Evolutionary conservation across 805 yeast genomes (phyloP), one percentile per base, ranked within the genome.

Genomic region (Ogataea nakhonphanomensis): DNA sequence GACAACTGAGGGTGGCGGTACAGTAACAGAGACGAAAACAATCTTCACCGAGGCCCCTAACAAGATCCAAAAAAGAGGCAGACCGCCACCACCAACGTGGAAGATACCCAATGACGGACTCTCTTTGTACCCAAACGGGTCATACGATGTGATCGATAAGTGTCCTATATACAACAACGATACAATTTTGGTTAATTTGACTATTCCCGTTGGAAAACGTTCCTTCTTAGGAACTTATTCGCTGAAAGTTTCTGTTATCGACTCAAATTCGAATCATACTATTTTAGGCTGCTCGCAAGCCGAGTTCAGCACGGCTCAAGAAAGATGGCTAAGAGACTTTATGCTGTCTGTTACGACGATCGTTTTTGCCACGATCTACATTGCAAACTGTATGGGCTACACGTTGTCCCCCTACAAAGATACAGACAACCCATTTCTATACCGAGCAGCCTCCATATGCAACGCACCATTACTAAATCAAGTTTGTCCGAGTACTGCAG

Each of bases 351-450:
- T 70, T 13, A 57, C 75, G 7, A 53, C 71, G 2, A 61, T 63
- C 3, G 57, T 81, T 5, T 65, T 66, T n/a, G 41, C 63, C 3
- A 46, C 74, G 20, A 66, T 76, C 26, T 46, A 53, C 14, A 23
- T 61, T 2, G 51, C 64, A 13, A 62, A 64, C 40, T 45, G 64
- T 26, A 54, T 72, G 43, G 62, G 69, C 17, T 51, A 56, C 26
- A 62, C 69, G 7, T 60, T 70, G 35, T 73, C 84, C 27, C 80
- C 84, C 0, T 74, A 71, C 53, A 79, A 74, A 62, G 87, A 78
- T 60, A 61, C 84, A 23, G 54, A 71, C 33, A 67, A 76, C 47
- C 73, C 79, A 25, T 71, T 76, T 53, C 51, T 79, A 40, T 64
- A 68, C 51, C 51, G 65, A 42, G 81, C 81, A 20, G 69, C 84